These are phyloP conservation scores for Paulownia fortunei DNA, from an alignment of 257 asterid genomes.

Conservation along the genomic window DNA sequence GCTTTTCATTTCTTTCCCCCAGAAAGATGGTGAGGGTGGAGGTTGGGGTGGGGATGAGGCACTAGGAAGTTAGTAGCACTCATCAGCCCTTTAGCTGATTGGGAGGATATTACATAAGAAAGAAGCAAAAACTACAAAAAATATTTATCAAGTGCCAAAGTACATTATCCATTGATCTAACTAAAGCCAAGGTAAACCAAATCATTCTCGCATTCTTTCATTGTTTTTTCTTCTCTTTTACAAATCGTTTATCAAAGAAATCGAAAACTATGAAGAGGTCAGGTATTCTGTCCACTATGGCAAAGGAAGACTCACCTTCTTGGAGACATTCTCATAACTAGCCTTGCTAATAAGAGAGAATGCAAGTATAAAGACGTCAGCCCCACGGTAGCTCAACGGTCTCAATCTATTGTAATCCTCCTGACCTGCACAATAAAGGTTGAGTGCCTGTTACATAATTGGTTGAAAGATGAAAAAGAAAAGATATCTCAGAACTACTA, in stretches of 20 bases:
- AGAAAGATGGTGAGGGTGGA: background rate
- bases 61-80: background rate
- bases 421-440: constrained; percentile 54
- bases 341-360: constrained; percentile 91
- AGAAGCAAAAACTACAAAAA: background rate
- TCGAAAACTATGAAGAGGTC: background rate
- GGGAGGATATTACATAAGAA: background rate
- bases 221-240: background rate
- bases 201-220: background rate
- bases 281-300: background rate
- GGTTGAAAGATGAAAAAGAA: constrained; percentile 10
- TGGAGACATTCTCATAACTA: constrained; percentile 72
- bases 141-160: background rate
- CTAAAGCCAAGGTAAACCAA: background rate
- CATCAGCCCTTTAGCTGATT: background rate
- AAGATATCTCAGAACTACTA: background rate
- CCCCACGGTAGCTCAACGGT: constrained; percentile 87
- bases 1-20: background rate
- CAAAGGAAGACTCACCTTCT: constrained; percentile 49
- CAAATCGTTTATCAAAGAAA: constrained; percentile 6
- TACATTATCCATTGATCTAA: background rate
- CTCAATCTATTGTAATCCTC: constrained; percentile 79
- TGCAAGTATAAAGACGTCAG: constrained; percentile 83
- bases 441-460: background rate
- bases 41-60: background rate